Conservation (phyloP, 805 yeast species). For the Scheffersomyces stipitis region DNA sequence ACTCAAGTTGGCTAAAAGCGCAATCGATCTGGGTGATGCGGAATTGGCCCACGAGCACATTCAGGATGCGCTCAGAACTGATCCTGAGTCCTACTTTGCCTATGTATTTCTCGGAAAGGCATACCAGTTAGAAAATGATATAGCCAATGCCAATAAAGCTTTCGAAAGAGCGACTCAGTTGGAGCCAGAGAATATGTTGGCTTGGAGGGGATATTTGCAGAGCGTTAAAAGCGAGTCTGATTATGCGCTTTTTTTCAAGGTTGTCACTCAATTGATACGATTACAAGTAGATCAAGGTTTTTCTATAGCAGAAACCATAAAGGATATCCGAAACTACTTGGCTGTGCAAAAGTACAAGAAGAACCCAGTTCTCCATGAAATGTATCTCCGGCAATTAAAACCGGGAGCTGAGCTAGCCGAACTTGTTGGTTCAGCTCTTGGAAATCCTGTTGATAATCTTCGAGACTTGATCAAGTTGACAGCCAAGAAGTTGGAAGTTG, state of each 20-base stretch:
- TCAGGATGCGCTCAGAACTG: conserved; percentile 54
- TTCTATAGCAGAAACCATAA: conserved; percentile 48
- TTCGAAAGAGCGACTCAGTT: conserved; percentile 52
- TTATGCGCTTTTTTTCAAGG: conserved; percentile 45
- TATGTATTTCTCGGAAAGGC: conserved; percentile 73
- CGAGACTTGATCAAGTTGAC: conserved; percentile 42
- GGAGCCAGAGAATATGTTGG: conserved; percentile 53
- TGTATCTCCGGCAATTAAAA: conserved; percentile 47
- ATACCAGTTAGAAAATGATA: conserved; percentile 43
- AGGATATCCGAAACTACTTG: conserved; percentile 48
- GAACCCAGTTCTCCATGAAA: conserved; percentile 38
- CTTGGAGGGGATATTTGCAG: conserved; percentile 80
- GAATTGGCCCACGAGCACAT: conserved; percentile 60
- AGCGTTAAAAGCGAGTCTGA: conserved; percentile 39
- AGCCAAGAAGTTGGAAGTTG: conserved; percentile 39
- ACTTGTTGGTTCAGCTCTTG: conserved; percentile 44
- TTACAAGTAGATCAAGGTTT: conserved; percentile 42
- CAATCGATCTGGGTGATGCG: conserved; percentile 56
- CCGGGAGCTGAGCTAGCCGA: conserved; percentile 62
- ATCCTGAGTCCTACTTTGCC: conserved; percentile 62
- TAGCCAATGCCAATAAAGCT: conserved; percentile 37
- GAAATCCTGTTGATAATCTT: conserved; percentile 47
- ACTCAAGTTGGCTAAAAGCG: conserved; percentile 43
- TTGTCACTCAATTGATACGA: conserved; percentile 45
- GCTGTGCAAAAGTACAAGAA: conserved; percentile 30